Evolutionary conservation across 306 rosid genomes (phyloP).

Genomic region (Quercus robur): DNA sequence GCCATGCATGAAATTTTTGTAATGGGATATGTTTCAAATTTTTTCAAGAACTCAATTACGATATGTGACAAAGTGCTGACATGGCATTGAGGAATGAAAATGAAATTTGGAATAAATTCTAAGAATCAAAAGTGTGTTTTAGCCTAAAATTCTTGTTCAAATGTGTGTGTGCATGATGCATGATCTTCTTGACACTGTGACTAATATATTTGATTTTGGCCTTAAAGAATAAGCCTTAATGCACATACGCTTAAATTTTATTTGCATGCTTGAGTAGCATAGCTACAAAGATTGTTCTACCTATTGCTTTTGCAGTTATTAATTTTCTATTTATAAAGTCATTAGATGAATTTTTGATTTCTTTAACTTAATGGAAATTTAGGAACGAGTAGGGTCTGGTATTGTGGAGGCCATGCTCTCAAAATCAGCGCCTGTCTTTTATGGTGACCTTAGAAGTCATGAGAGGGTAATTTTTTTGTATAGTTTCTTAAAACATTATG

Average conservation of each 20-base stretch:
- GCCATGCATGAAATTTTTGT: too few relatives aligned
- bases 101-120: too few relatives aligned
- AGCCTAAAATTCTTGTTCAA: neutral
- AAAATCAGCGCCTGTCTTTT: constrained; percentile 67
- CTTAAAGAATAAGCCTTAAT: neutral
- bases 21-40: too few relatives aligned
- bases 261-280: neutral
- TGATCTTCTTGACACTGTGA: too few relatives aligned
- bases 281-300: neutral
- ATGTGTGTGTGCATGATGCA: neutral
- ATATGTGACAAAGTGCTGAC: too few relatives aligned
- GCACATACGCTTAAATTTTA: neutral
- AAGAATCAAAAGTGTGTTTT: too few relatives aligned
- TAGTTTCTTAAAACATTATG: neutral
- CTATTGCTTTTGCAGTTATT: neutral
- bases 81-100: too few relatives aligned
- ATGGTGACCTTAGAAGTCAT: constrained; percentile 89
- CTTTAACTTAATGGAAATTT: constrained; percentile 11
- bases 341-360: neutral
- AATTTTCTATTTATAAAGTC: neutral
- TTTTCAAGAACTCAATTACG: too few relatives aligned
- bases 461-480: constrained; percentile 57
- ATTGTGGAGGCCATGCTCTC: constrained; percentile 90
- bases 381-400: constrained; percentile 70
- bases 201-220: neutral